phyloP scores from a whole-genome alignment of 2,329 filamentous ascomycete species.

The Stachybotrys echinatus region DNA sequence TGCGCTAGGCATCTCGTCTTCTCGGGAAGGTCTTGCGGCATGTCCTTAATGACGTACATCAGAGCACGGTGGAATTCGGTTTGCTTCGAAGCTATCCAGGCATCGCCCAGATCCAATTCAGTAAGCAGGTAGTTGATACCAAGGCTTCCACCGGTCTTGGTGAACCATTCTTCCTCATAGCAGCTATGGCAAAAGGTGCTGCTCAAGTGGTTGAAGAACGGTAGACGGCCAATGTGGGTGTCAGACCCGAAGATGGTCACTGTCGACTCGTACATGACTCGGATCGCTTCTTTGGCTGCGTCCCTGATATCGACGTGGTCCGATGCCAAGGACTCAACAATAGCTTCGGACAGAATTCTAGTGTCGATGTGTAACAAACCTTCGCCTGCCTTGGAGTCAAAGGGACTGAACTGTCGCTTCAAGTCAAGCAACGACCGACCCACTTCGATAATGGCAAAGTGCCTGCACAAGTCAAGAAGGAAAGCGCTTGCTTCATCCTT shows the following conservation, averaged over 20 bases:
- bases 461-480: constrained; percentile 75
- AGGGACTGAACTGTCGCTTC: constrained; percentile 71
- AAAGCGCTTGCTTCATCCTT: constrained; percentile 71
- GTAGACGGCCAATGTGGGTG: constrained; percentile 66
- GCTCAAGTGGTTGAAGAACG: constrained; percentile 79
- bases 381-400: constrained; percentile 81
- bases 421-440: constrained; percentile 76
- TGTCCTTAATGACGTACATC: constrained; percentile 97
- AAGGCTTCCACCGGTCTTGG: constrained; percentile 85
- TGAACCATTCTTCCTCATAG: constrained; percentile 98
- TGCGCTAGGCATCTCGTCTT: constrained; percentile 81
- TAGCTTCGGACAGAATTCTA: constrained; percentile 80
- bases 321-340: constrained; percentile 84
- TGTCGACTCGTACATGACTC: constrained; percentile 71
- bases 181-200: constrained; percentile 89
- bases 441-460: constrained; percentile 87
- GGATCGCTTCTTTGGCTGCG: constrained; percentile 72
- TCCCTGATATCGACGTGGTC: constrained; percentile 77
- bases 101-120: constrained; percentile 75
- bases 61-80: constrained; percentile 86
- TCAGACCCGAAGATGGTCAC: constrained; percentile 73
- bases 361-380: constrained; percentile 83
- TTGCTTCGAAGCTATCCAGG: constrained; percentile 78
- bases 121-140: constrained; percentile 87
- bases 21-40: constrained; percentile 88